Evolutionary conservation across 225 moss, liverwort and hornwort genomes (phyloP), one percentile per base, ranked within the genome.

Genomic region (Marchantia paleacea): DNA sequence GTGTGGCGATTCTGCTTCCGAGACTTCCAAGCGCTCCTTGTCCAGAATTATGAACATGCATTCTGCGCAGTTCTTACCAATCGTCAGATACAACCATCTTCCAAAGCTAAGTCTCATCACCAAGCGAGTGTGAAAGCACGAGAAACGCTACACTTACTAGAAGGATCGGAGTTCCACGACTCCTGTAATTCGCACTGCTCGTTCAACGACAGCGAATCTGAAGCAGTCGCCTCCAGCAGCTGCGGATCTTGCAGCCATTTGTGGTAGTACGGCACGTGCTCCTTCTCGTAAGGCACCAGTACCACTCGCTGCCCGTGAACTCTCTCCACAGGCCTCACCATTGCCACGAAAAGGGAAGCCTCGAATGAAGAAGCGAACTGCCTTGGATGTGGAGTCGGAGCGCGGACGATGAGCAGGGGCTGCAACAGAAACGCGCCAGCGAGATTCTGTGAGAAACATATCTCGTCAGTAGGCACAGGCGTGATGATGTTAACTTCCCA

Each of bases 31-130:
- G 5, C 79, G 81, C 26, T 86, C 76, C 78, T 82, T 85, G 54
- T 88, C 88, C 31, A 88, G 69, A 48, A 88, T 65, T 51, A 88
- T 88, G 69, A 88, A 88, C 66, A 82, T 88, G 61, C 85, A 88
- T 77, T 88, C 88, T 88, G 88, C 55, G n/a, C 52, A 80, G 20
- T 15, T 19, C 12, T 62, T 29, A 6, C 52, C 8, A 55, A 74
- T 12, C 14, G 14, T 53, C 14, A 55, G 74, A 73, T 6, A 53
- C 26, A 14, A 73, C 1, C 9, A 24, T 53, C 26, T 28, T 14
- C 3, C 26, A 1, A 74, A 54, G 6, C 54, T 9, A 18, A 11
- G 26, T 65, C 6, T 7, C 3, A 26, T 13, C 9, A 72, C 52
- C 72, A 11, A 72, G 72, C 74, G 55, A 9, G 15, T 22, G 47